These are phyloP conservation scores for Fusarium sarcochroum DNA, from an alignment of 2,329 filamentous ascomycete genomes.

Conservation along the genomic window DNA sequence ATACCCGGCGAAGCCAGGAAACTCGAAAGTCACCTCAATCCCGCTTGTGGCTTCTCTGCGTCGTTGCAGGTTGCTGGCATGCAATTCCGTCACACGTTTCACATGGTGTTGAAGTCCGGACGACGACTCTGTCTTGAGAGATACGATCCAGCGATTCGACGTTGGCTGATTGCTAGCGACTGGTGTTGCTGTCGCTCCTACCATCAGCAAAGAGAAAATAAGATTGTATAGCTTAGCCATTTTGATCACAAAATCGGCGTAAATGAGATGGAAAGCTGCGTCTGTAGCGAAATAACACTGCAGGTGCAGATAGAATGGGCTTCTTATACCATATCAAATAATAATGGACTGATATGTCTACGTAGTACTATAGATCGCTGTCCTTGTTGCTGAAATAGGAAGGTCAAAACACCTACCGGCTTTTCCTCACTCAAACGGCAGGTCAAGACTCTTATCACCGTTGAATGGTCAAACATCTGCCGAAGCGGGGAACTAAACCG, in stretches of 20 bases:
- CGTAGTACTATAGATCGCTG: too few species aligned
- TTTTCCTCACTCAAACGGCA: too few species aligned
- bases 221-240: background rate
- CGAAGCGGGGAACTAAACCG: too few species aligned
- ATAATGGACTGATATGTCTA: background rate
- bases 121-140: background rate
- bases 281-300: background rate
- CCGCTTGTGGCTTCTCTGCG: background rate
- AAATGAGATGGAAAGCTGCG: background rate
- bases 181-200: background rate
- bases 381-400: too few species aligned
- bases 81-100: slow-evolving; percentile 5
- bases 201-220: background rate
- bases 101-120: background rate
- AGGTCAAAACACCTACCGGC: too few species aligned
- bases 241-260: background rate
- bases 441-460: too few species aligned
- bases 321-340: background rate
- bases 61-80: background rate
- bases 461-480: too few species aligned
- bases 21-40: background rate
- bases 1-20: slow-evolving; percentile 16
- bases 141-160: background rate
- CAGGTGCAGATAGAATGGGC: background rate
- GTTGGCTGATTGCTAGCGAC: background rate